Evolutionary conservation across 192 early-diverging fungal genomes (phyloP), one percentile per base, ranked within the genome.

Genomic region (Allomyces javanicus): DNA sequence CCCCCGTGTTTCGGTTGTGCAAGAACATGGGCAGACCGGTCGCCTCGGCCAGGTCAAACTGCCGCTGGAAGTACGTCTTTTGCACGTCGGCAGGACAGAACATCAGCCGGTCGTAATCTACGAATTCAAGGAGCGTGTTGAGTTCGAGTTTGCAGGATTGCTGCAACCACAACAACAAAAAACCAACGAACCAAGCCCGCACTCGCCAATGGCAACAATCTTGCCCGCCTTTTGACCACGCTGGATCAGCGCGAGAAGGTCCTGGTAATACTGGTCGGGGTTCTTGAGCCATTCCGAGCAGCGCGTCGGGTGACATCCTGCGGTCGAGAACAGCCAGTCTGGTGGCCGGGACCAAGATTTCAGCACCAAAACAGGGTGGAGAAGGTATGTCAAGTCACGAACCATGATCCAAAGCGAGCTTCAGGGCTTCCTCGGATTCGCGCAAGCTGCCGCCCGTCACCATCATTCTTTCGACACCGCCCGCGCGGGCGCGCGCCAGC

Each of bases 201-300:
- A 93, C 69, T 98, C 96, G 40, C 96, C 96, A 69, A 98, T 81
- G 2, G 94, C 96, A 3, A 93, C 89, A 0, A 98, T 80, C 45
- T 80, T 79, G 63, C 71, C 76, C 22, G 71, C 70, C 24, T 76
- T 72, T 3, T 26, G 40, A 21, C 74, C 68, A 33, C 73, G 75
- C 25, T 74, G 69, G 10, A 70, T 70, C 17, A 84, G 65, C 9
- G 75, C 67, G 44, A 77, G 73, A 24, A 88, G 70, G 22, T 66
- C 72, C 25, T 73, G 66, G 66, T 81, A 84, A 66, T 91, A 93
- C 11, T 71, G 79, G 11, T 84, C 76, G 4, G 86, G 23, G 65
- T 87, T 66, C 0, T 67, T 44, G 24, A 85, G 79, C 64, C 89
- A 87, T 64, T 94, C 92, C 10, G 68, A 68, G 72, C 82, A 86